Evolutionary conservation across 2,329 filamentous ascomycete species (phyloP).

Genomic region (Epichloe scottii): DNA sequence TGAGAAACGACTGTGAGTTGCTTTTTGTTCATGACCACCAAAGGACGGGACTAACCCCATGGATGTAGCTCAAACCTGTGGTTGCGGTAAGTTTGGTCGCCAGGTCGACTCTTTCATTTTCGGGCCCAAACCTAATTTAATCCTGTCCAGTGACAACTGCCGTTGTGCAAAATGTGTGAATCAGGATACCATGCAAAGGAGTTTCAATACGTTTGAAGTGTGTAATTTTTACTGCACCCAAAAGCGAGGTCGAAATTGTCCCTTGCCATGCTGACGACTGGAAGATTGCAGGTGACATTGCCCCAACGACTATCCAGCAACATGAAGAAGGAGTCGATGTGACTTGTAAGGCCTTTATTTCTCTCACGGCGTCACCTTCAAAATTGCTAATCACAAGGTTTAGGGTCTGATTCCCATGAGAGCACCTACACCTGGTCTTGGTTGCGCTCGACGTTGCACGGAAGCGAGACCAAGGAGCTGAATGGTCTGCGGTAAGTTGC

Average conservation of each 20-base stretch:
- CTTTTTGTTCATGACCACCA: no score
- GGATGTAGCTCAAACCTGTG: constrained; percentile 10
- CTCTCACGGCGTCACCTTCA: no score
- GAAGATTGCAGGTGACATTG: constrained; percentile 21
- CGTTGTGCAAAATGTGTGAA: constrained; percentile 29
- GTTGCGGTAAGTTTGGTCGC: constrained; percentile 10
- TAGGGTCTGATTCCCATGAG: constrained; percentile 59
- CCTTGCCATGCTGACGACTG: neutral
- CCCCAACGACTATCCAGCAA: constrained; percentile 15
- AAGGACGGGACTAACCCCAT: neutral
- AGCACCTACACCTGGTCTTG: constrained; percentile 54
- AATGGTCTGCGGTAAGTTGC: constrained; percentile 5
- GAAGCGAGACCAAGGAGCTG: constrained; percentile 24
- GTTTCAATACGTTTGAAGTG: constrained; percentile 29
- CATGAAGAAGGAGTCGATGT: constrained; percentile 20
- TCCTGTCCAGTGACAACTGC: constrained; percentile 26
- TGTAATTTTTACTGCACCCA: neutral
- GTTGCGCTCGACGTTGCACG: constrained; percentile 14
- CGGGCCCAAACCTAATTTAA: neutral
- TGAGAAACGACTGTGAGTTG: constrained; percentile 6
- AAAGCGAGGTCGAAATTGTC: neutral
- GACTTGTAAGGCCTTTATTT: constrained; percentile 16
- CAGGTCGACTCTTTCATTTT: neutral
- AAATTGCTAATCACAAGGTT: neutral
- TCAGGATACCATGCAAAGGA: constrained; percentile 28